phyloP scores from a whole-genome alignment of 495 filamentous ascomycete species.

The Lasiosphaeriaceae sp. region DNA sequence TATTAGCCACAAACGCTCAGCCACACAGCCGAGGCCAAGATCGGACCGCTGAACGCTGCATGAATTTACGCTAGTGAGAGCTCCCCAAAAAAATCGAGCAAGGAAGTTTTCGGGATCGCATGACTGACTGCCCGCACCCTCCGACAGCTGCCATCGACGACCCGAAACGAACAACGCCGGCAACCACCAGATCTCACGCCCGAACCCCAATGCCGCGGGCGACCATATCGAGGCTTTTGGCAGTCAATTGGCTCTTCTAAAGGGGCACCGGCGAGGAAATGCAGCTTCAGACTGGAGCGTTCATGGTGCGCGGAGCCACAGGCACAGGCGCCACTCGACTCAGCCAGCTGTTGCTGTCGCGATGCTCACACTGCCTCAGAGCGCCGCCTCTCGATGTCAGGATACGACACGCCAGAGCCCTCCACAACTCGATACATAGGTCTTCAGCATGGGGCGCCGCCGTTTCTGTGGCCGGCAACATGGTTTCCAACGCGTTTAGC shows the following conservation, averaged over 20 bases:
- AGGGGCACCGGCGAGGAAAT: constrained; percentile 24
- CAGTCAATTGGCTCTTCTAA: constrained; percentile 26
- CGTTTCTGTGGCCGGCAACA: constrained; percentile 71
- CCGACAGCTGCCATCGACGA: neutral
- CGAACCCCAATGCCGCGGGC: constrained; percentile 18
- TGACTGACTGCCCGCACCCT: neutral
- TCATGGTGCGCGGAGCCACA: constrained; percentile 27
- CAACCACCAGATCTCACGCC: neutral
- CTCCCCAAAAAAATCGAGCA: constrained; percentile 15
- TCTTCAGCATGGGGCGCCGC: constrained; percentile 53
- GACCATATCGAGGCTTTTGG: constrained; percentile 12
- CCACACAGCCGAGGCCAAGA: no score
- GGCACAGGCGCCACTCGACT: constrained; percentile 15
- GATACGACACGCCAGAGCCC: constrained; percentile 30
- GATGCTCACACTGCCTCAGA: constrained; percentile 30
- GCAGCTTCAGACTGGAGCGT: constrained; percentile 40
- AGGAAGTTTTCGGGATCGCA: constrained; percentile 30
- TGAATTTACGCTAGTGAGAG: no score
- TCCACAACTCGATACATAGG: constrained; percentile 35
- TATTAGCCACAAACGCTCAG: no score
- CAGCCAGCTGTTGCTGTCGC: constrained; percentile 4
- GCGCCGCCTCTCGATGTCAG: constrained; percentile 27
- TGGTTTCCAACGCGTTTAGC: constrained; percentile 66
- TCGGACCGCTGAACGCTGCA: no score
- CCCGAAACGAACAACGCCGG: neutral